These are phyloP conservation scores for Zygoascus flipseniorum DNA, from an alignment of 805 yeast species.

Conservation along the genomic window DNA sequence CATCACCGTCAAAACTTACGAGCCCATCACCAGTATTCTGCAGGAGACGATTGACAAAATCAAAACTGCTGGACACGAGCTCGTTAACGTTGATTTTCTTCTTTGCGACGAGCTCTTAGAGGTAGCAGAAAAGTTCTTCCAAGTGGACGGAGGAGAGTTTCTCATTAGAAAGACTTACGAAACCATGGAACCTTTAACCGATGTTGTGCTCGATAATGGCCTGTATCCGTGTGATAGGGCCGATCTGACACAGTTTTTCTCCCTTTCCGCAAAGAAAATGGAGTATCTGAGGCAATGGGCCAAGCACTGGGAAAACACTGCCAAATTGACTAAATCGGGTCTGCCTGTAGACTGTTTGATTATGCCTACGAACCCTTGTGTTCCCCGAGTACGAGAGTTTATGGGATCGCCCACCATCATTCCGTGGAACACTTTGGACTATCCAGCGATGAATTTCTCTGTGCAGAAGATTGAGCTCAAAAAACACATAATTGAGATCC, in stretches of 20 bases:
- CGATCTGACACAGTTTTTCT: constrained; percentile 11
- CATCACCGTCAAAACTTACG: constrained; percentile 5
- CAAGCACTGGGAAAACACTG: constrained; percentile 38
- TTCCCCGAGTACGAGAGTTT: constrained; percentile 7
- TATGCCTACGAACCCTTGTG: constrained; percentile 29
- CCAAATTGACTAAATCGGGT: constrained; percentile 16
- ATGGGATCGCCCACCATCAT: constrained; percentile 4
- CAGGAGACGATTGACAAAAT: constrained; percentile 30
- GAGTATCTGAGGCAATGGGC: constrained; percentile 31
- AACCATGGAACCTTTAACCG: constrained; percentile 62
- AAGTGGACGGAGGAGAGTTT: constrained; percentile 57
- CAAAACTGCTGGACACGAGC: constrained; percentile 9
- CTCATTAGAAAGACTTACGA: constrained; percentile 43
- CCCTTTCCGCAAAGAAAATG: not conserved
- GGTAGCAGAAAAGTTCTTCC: constrained; percentile 22
- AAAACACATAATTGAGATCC: constrained; percentile 29
- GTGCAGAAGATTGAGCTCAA: constrained; percentile 29
- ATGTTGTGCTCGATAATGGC: constrained; percentile 14
- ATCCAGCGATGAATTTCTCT: constrained; percentile 16
- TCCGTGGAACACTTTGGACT: constrained; percentile 16
- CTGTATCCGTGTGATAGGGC: constrained; percentile 18
- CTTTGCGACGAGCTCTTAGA: constrained; percentile 18
- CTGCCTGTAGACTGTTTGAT: constrained; percentile 3
- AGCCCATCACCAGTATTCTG: constrained; percentile 35
- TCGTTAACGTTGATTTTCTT: constrained; percentile 21